Conservation (phyloP, 441 rosid species). For the California macrophylla region DNA sequence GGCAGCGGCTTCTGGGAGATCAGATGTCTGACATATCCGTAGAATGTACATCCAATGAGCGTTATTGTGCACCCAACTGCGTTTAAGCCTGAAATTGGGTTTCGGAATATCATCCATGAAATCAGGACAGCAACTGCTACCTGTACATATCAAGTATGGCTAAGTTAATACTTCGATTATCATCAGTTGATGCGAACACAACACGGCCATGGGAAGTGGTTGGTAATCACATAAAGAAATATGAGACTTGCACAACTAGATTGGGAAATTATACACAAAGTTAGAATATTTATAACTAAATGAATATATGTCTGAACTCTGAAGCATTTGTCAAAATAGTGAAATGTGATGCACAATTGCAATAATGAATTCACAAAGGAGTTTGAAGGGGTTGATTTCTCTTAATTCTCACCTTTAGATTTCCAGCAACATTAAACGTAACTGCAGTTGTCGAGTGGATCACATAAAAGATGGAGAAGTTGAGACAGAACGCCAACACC, state of each 20-base stretch:
- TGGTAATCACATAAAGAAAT: too few relatives aligned
- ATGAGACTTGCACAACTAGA: background rate
- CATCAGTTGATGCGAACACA: background rate
- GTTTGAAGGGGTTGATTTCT: background rate
- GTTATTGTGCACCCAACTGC: slow-evolving; percentile 90
- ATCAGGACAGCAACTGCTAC: slow-evolving; percentile 90
- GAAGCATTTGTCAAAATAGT: background rate
- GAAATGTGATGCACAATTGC: background rate
- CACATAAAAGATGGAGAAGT: slow-evolving; percentile 95
- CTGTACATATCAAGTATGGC: slow-evolving; percentile 25
- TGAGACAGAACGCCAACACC: slow-evolving; percentile 86
- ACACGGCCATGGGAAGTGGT: too few relatives aligned
- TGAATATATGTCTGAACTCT: background rate
- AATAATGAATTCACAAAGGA: slow-evolving; percentile 10
- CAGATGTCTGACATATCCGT: slow-evolving; percentile 81
- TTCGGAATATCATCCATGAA: slow-evolving; percentile 86
- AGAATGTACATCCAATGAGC: slow-evolving; percentile 82
- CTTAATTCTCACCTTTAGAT: slow-evolving; percentile 66
- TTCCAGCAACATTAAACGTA: slow-evolving; percentile 96
- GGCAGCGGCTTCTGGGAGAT: slow-evolving; percentile 60
- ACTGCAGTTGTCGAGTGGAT: slow-evolving; percentile 99
- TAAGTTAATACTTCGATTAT: too few relatives aligned
- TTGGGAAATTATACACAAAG: too few relatives aligned
- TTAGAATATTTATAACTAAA: too few relatives aligned
- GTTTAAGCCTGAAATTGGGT: slow-evolving; percentile 77